phyloP scores from a whole-genome alignment of 164 flowering plant species.

The Nymphaea thermarum region DNA sequence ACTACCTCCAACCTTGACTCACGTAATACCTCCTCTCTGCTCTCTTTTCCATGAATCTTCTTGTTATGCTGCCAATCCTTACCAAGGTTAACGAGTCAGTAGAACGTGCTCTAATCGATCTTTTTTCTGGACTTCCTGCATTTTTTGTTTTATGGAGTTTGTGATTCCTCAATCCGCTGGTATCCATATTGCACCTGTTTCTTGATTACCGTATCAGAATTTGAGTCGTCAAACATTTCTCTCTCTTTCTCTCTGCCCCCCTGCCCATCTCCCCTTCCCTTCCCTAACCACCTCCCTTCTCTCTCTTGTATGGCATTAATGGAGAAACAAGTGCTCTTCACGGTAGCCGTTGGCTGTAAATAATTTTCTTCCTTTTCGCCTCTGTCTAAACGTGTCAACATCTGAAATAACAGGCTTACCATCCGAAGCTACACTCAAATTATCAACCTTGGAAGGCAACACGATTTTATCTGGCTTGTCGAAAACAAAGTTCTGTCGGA shows the following conservation, averaged over 20 bases:
- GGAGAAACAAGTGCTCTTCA: background rate
- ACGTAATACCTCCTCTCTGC: background rate
- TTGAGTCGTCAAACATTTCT: too few species aligned
- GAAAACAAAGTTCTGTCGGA: background rate
- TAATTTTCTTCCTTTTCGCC: background rate
- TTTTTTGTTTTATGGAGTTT: background rate
- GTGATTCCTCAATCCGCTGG: background rate
- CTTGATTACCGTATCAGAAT: background rate
- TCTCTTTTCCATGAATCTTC: background rate
- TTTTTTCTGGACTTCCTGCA: background rate
- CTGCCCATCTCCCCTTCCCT: background rate
- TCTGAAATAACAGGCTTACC: conserved; percentile 6
- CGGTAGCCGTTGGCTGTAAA: background rate
- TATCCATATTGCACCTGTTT: background rate
- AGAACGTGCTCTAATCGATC: background rate
- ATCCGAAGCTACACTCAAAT: background rate
- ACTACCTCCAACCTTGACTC: background rate
- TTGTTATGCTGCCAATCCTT: background rate
- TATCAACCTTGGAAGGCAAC: conserved; percentile 4
- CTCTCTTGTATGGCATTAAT: background rate
- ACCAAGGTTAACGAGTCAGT: background rate
- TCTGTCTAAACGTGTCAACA: background rate
- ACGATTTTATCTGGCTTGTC: background rate
- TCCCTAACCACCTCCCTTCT: background rate
- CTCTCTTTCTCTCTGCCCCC: too few species aligned